Base-by-base conservation (phyloP, 805 yeast species). In the Debaryomyces tyrocola region DNA sequence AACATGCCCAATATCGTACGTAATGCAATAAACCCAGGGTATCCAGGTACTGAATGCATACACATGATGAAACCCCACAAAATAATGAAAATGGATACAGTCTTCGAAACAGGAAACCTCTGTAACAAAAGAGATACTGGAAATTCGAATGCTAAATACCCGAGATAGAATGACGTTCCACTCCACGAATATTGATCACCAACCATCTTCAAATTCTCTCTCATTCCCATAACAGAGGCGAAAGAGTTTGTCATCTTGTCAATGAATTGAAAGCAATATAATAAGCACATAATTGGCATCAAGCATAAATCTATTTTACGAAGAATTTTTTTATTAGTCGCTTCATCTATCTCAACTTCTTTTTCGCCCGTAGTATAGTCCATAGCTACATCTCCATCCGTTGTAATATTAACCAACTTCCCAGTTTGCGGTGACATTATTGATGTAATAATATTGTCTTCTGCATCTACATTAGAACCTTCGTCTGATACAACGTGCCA, bases 31-130 rank as follows among this genome's bases (percentile, higher is more conserved):
- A 70, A 67, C 2, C 74, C 73, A 17, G 70, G 67, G 45, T 65
- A 69, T n/a, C 69, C 58, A 2, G 83, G 75, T 2, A 75, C 78
- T 1, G 85, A 74, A 51, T 78, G 80, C 17, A 79, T 65, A 33
- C 78, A 69, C 33, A 82, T 62, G 12, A 82, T 60, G 60, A 55
- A 44, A 17, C 90, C 90, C 91, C 91, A 85, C 0, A 78, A 37
- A 12, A 82, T 55, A 33, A 84, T 74, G 48, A 75, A 74, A 1
- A 62, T 50, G 9, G 79, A 67, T 3, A 77, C 68, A 3, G 80
- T 63, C 52, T 78, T 81, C 4, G 83, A 74, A 51, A 85, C 69
- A 2, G 84, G 85, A 42, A 81, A 76, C 43, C 69, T 70, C 60
- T 85, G 90, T 24, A 83, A 57, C 1, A 74, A 43, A 42, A 67